phyloP scores from a whole-genome alignment of 495 filamentous ascomycete species.

The Chlorociboria aeruginascens region DNA sequence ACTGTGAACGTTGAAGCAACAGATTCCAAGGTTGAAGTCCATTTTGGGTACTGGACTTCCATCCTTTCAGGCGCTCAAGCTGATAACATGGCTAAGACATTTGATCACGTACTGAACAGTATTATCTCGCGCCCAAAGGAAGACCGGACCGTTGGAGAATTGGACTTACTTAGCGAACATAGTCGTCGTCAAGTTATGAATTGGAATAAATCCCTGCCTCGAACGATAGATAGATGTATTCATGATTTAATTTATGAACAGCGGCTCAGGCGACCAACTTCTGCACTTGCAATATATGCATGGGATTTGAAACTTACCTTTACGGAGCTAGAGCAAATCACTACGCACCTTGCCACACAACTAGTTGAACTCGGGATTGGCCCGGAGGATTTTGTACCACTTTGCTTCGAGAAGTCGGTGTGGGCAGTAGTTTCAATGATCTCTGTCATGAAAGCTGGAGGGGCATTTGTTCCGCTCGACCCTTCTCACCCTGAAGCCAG shows the following conservation, averaged over 20 bases:
- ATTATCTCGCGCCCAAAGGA: background rate
- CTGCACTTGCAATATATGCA: background rate
- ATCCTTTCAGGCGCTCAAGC: background rate
- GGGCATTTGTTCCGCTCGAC: conserved; percentile 38
- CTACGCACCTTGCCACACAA: background rate
- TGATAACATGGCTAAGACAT: conserved; percentile 1
- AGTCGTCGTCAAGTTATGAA: background rate
- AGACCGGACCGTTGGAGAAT: background rate
- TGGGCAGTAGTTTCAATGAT: conserved; percentile 30
- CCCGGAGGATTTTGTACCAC: conserved; percentile 1
- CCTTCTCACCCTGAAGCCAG: conserved; percentile 24
- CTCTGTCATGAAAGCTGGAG: conserved; percentile 32
- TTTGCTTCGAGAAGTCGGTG: conserved; percentile 32
- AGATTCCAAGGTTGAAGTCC: background rate
- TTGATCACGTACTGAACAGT: background rate
- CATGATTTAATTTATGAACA: conserved; percentile 1
- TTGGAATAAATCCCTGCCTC: background rate
- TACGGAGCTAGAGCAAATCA: conserved; percentile 1
- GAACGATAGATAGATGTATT: background rate
- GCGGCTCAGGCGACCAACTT: background rate
- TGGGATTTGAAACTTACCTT: conserved; percentile 29
- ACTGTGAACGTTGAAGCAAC: conserved; percentile 1
- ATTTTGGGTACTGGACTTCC: conserved; percentile 3
- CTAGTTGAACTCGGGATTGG: conserved; percentile 8
- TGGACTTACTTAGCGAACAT: background rate